Conservation (phyloP, 2,329 filamentous ascomycete species). For the Penicillium decumbens region DNA sequence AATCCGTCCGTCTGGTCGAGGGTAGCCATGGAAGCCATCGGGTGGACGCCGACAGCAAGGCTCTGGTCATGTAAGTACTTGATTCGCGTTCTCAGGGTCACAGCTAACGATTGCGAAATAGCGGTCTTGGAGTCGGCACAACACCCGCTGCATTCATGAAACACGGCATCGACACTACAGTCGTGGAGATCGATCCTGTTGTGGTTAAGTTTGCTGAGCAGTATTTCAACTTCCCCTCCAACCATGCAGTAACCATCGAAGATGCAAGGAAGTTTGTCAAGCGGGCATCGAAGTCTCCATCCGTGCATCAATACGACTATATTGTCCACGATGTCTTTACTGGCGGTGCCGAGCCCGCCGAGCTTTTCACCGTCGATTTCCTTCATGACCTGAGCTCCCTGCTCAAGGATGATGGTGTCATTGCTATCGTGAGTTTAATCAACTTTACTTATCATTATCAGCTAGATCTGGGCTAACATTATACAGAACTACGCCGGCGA, state of each 20-base stretch:
- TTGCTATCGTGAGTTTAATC: slow-evolving; percentile 68
- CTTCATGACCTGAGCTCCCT: slow-evolving; percentile 65
- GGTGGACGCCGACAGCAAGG: slow-evolving; percentile 64
- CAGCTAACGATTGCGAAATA: slow-evolving; percentile 33
- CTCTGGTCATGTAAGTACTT: slow-evolving; percentile 71
- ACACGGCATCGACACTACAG: slow-evolving; percentile 86
- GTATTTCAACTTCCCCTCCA: slow-evolving; percentile 74
- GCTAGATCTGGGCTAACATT: slow-evolving; percentile 10
- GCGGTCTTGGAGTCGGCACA: slow-evolving; percentile 87
- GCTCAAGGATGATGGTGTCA: slow-evolving; percentile 71
- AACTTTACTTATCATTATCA: neutral
- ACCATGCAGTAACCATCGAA: slow-evolving; percentile 73
- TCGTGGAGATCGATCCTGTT: slow-evolving; percentile 89
- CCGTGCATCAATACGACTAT: slow-evolving; percentile 65
- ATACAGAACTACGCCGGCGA: slow-evolving; percentile 89
- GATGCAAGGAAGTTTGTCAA: slow-evolving; percentile 71
- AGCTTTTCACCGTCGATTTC: slow-evolving; percentile 84
- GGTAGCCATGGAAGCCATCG: slow-evolving; percentile 37
- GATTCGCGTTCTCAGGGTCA: neutral
- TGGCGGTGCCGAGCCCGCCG: slow-evolving; percentile 83
- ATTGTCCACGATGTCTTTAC: slow-evolving; percentile 98
- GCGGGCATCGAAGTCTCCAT: slow-evolving; percentile 47
- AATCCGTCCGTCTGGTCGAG: slow-evolving; percentile 79
- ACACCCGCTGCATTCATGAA: slow-evolving; percentile 79
- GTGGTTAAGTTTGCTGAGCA: slow-evolving; percentile 77